Evolutionary conservation across 2,329 filamentous ascomycete genomes (phyloP), one percentile per base, ranked within the genome.

Genomic region (Cladosporium sphaerospermum): DNA sequence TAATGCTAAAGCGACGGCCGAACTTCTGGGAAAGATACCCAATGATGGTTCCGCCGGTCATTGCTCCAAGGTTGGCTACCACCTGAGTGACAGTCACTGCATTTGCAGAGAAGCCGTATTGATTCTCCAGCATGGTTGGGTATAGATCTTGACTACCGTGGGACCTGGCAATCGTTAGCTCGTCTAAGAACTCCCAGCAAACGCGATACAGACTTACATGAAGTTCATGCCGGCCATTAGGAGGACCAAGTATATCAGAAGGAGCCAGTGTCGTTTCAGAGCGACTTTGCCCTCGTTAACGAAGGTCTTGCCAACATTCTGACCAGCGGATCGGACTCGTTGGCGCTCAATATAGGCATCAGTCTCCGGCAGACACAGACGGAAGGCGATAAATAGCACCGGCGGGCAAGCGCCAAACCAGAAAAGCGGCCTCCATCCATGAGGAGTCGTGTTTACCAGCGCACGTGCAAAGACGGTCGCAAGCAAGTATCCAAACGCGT

Each of bases 151-250:
- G 83, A 18, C 82, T 86, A 51, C 87, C 87, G 65, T 91, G 88
- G 14, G 84, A 87, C 48, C 48, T 51, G 18, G 6, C 9, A 14
- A 9, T 11, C 2, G 9, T 18, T 51, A 39, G 36, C n/a, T 39
- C 23, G 3, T 7, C 23, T 28, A 28, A 1, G 23, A 28, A 7
- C 23, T 28, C 23, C 1, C 14, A 41, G 46, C 37, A 18, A 7
- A 32, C 71, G 53, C 40, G 49, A 7, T 45, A 6, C 47, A 23
- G 9, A 8, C 48, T 51, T 18, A 73, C 86, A 93, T 90, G 66
- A 93, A 95, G 72, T 95, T 95, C 75, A 95, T 93, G 3, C 89
- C 89, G 1, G 88, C 85, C 88, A 95, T 95, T 37, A 95, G 75
- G 2, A 95, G 74, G 6, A 95, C 88, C 54, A 95, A 76, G 71